phyloP scores from a whole-genome alignment of 2,329 filamentous ascomycete species.

The Alternaria infectoria region DNA sequence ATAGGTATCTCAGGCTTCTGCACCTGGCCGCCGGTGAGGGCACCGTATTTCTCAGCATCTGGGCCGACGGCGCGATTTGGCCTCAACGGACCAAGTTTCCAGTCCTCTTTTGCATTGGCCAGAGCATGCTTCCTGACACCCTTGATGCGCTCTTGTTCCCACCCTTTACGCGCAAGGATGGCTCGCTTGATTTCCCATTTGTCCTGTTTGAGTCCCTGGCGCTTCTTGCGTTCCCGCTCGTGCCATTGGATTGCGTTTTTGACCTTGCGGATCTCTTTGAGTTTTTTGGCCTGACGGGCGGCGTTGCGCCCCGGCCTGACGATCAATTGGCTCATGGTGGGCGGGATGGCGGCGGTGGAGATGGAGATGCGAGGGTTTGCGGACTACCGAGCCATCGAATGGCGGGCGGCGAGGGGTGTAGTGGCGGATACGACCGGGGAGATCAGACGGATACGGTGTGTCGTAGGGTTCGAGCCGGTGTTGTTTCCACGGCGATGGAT shows the following conservation, averaged over 20 bases:
- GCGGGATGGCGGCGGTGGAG: constrained; percentile 59
- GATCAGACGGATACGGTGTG: not conserved
- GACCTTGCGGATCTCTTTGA: constrained; percentile 52
- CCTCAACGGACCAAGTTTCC: constrained; percentile 76
- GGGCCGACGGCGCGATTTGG: constrained; percentile 75
- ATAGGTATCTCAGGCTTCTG: constrained; percentile 49
- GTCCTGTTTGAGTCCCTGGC: constrained; percentile 30
- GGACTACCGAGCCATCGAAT: constrained; percentile 38
- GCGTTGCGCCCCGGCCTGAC: constrained; percentile 31
- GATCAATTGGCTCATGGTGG: constrained; percentile 44
- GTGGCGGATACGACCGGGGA: not conserved
- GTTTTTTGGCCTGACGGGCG: constrained; percentile 37
- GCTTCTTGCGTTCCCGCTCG: constrained; percentile 34
- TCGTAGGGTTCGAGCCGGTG: not conserved
- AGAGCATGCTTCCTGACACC: constrained; percentile 56
- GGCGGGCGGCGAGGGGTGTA: constrained; percentile 1
- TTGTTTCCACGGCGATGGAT: not conserved
- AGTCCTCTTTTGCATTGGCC: constrained; percentile 72
- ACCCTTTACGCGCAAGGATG: constrained; percentile 24
- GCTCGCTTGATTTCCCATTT: constrained; percentile 39
- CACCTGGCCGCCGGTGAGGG: constrained; percentile 49
- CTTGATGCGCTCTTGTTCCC: constrained; percentile 31
- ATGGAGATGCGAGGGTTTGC: constrained; percentile 12
- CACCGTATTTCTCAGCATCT: constrained; percentile 64
- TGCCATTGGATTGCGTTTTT: constrained; percentile 45